These are phyloP conservation scores for Clonostachys rosea DNA, from an alignment of 2,329 filamentous ascomycete genomes.

Conservation along the genomic window DNA sequence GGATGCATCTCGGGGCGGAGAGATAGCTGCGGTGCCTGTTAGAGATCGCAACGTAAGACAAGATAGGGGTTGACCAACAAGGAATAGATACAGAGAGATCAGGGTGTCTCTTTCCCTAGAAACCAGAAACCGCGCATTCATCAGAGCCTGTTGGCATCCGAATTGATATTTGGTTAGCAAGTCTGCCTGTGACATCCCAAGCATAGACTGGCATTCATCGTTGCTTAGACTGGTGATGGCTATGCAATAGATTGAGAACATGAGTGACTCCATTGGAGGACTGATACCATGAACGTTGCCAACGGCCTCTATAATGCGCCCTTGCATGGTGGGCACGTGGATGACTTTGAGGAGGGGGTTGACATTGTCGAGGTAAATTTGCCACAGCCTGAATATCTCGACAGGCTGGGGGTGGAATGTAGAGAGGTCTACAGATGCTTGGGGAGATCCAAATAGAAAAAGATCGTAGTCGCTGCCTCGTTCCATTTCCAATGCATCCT, in stretches of 20 bases:
- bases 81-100: conserved; percentile 21
- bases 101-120: conserved; percentile 46
- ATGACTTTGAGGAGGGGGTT: conserved; percentile 70
- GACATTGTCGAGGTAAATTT: conserved; percentile 68
- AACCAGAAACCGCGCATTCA: conserved; percentile 43
- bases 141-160: conserved; percentile 47
- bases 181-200: conserved; percentile 30
- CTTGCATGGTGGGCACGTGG: conserved; percentile 66
- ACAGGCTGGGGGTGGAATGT: conserved; percentile 58
- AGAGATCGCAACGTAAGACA: no score
- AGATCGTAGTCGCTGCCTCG: no score
- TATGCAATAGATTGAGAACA: conserved; percentile 63
- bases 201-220: conserved; percentile 42
- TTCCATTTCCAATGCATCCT: no score
- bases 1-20: conserved; percentile 35
- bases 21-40: conserved; percentile 33
- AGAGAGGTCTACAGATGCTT: no score
- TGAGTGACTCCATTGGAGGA: conserved; percentile 53
- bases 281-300: conserved; percentile 49
- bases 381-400: conserved; percentile 69
- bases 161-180: conserved; percentile 37
- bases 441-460: no score
- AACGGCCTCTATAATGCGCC: conserved; percentile 58
- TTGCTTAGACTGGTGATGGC: conserved; percentile 51
- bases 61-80: no score